Evolutionary conservation across 2,329 filamentous ascomycete genomes (phyloP).

Genomic region (Zopfia rhizophila): DNA sequence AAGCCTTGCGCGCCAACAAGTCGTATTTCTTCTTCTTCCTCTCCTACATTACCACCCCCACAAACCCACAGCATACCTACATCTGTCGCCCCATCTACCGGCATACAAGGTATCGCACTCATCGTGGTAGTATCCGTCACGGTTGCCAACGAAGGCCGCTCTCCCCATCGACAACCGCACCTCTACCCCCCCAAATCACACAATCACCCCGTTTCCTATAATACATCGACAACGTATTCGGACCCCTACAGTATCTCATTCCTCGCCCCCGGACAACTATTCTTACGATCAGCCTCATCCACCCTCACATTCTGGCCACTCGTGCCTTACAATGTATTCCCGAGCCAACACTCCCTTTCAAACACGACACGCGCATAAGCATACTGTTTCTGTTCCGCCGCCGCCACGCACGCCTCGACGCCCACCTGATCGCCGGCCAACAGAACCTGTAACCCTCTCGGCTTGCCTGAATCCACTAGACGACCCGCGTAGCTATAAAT

Average conservation of each 20-base stretch:
- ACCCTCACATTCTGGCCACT: conserved; percentile 5
- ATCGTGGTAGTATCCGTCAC: not conserved
- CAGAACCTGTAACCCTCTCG: conserved; percentile 1
- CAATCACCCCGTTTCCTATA: not conserved
- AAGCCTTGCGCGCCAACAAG: no score
- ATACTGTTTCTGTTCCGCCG: conserved; percentile 1
- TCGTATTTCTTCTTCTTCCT: no score
- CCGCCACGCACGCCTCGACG: conserved; percentile 10
- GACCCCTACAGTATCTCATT: conserved; percentile 11
- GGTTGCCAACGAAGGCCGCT: not conserved
- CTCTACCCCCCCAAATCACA: conserved; percentile 1
- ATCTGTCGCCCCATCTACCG: no score
- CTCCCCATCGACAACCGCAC: not conserved
- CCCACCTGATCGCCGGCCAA: conserved; percentile 4
- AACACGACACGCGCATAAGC: conserved; percentile 68
- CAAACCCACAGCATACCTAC: no score
- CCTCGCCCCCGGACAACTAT: conserved; percentile 9
- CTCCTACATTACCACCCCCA: no score
- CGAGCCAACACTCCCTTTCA: conserved; percentile 63
- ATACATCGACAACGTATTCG: not conserved
- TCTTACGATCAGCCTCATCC: conserved; percentile 8
- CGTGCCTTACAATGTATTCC: conserved; percentile 7
- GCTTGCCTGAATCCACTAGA: not conserved
- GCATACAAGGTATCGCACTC: no score
- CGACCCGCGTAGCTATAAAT: conserved; percentile 11